Percentiles rank a stretch among this genome's conserved stretches.
These are phyloP conservation scores for Domatiomyces globalis DNA, from an alignment of 2,329 filamentous ascomycete genomes.

Conservation along the genomic window DNA sequence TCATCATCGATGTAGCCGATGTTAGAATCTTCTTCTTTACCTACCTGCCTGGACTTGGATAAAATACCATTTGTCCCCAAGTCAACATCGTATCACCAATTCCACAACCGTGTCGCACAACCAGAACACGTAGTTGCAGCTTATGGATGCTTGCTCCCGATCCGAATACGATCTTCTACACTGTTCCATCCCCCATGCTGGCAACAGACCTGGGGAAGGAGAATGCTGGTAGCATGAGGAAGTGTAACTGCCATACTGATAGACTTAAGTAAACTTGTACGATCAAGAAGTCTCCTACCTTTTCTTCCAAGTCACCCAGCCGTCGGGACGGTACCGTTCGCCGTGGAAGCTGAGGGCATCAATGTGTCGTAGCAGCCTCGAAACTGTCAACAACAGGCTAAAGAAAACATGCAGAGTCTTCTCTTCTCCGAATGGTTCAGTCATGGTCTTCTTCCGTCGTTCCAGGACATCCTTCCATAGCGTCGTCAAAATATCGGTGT, in stretches of 20 bases:
- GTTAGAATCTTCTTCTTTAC: background rate
- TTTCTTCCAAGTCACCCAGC: background rate
- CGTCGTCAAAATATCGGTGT: conserved; percentile 50
- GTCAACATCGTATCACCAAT: background rate
- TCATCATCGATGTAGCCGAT: background rate
- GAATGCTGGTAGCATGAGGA: background rate
- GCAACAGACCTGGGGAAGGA: too few relatives aligned
- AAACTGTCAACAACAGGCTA: too few relatives aligned
- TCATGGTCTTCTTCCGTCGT: conserved; percentile 70
- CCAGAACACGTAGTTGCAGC: background rate
- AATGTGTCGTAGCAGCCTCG: too few relatives aligned
- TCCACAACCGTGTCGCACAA: too few relatives aligned
- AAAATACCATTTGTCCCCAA: background rate
- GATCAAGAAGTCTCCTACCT: background rate
- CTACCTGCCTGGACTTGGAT: background rate
- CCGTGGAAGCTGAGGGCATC: too few relatives aligned
- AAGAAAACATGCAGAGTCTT: conserved; percentile 8
- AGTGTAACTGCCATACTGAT: background rate
- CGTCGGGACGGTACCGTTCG: background rate
- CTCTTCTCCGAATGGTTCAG: conserved; percentile 37
- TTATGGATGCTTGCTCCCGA: background rate
- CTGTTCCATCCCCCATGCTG: background rate
- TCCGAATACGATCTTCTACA: background rate
- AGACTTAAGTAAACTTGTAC: background rate
- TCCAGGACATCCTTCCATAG: conserved; percentile 86